Evolutionary conservation across 352 stramenopile species (phyloP).

Genomic region (Chrysophaeum taylorii): DNA sequence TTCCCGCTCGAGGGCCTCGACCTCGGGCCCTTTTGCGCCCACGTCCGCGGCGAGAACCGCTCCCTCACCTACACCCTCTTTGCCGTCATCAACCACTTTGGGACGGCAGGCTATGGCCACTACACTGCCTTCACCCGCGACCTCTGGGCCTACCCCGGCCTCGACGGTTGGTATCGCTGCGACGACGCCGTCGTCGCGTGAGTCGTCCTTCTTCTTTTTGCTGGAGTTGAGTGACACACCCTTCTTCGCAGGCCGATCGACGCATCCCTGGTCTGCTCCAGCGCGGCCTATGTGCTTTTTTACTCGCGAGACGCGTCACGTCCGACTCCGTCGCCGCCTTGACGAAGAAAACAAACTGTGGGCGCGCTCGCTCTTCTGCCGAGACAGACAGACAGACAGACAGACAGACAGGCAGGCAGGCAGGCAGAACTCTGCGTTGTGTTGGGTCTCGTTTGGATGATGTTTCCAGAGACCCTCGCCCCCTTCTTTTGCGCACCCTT

Average conservation of each 20-base stretch:
- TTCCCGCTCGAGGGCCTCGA: slow-evolving; percentile 69
- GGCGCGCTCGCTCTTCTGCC: no score
- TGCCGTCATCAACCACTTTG: slow-evolving; percentile 74
- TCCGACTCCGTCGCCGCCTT: no score
- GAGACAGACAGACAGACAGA: no score
- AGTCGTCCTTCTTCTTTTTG: no score
- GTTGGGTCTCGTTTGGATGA: no score
- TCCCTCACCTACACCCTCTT: slow-evolving; percentile 61
- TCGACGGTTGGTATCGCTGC: background rate
- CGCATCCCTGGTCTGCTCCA: background rate
- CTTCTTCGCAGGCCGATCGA: background rate
- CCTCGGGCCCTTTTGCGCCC: slow-evolving; percentile 61
- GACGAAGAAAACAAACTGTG: no score
- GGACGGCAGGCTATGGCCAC: slow-evolving; percentile 71
- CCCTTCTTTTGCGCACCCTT: no score
- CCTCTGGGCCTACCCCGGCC: no score
- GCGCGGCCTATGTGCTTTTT: background rate
- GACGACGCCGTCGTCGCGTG: background rate
- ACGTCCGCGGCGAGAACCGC: slow-evolving; percentile 36
- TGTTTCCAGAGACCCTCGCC: no score
- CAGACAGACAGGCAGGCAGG: no score
- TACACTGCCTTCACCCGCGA: slow-evolving; percentile 67
- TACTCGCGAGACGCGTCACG: slow-evolving; percentile 1
- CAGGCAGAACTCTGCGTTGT: no score
- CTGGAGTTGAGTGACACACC: background rate